phyloP scores from a whole-genome alignment of 176 grass and related monocot species.

The Paspalum vaginatum region DNA sequence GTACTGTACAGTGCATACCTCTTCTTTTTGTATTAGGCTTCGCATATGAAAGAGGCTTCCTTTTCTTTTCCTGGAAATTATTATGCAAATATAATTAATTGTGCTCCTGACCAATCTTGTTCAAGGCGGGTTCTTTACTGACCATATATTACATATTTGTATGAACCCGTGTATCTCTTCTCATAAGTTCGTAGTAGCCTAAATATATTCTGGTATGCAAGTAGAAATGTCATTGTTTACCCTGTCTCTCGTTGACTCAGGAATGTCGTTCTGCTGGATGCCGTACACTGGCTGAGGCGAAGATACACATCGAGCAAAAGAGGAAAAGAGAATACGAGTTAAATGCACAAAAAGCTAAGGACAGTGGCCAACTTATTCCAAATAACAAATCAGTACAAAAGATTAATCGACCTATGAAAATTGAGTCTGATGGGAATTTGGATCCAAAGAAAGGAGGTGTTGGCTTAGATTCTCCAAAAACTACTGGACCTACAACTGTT shows the following conservation, averaged over 20 bases:
- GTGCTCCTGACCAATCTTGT: background rate
- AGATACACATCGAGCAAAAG: constrained; percentile 87
- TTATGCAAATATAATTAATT: background rate
- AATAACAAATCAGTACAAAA: constrained; percentile 69
- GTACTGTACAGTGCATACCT: background rate
- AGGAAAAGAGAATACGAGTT: constrained; percentile 65
- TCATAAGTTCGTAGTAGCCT: background rate
- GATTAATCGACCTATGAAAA: constrained; percentile 62
- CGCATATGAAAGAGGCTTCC: background rate
- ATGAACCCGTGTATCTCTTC: background rate
- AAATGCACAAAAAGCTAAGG: constrained; percentile 70
- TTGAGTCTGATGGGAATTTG: constrained; percentile 66
- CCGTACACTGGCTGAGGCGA: constrained; percentile 77
- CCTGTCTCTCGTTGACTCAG: constrained; percentile 46
- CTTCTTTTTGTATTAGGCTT: background rate
- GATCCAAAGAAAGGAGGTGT: constrained; percentile 71
- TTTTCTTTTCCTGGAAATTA: constrained; percentile 7
- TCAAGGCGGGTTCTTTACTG: background rate
- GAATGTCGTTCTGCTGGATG: constrained; percentile 87
- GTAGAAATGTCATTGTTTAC: constrained; percentile 7
- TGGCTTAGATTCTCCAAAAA: constrained; percentile 61
- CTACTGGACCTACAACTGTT: constrained; percentile 36
- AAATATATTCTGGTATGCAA: constrained; percentile 19
- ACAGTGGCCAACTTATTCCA: constrained; percentile 52
- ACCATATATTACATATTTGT: background rate